Conservation (phyloP, 169 alveolate species). For the Plasmodium ovale region DNA sequence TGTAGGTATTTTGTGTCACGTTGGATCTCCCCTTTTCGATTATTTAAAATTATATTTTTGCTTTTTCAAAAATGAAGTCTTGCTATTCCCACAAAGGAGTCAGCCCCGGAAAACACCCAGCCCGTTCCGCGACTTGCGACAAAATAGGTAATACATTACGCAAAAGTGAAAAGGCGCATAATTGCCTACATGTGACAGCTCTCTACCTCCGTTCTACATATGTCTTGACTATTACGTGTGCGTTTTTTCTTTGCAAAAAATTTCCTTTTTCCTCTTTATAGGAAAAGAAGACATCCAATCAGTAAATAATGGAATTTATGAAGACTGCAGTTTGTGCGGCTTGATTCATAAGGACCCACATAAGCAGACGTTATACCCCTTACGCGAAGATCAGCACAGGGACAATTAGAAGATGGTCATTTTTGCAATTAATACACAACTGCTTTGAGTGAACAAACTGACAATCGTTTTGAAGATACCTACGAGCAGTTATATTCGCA, state of each 20-base stretch:
- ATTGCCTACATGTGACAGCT: background rate
- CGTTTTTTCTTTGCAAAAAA: background rate
- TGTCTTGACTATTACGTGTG: background rate
- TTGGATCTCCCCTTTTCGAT: no score
- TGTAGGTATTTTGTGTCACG: no score
- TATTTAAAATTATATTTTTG: background rate
- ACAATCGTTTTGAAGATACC: background rate
- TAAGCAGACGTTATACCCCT: conserved; percentile 43
- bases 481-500: background rate
- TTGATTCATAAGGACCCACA: conserved; percentile 62
- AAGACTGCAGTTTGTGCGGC: conserved; percentile 47
- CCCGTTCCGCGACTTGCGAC: conserved; percentile 18
- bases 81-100: conserved; percentile 72
- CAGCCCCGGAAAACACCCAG: conserved; percentile 68
- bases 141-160: conserved; percentile 36
- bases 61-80: conserved; percentile 48
- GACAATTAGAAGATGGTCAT: background rate
- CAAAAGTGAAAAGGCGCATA: background rate
- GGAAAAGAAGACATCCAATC: conserved; percentile 56
- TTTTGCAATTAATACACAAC: background rate
- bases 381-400: conserved; percentile 45
- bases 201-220: background rate
- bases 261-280: conserved; percentile 1
- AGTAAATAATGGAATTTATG: conserved; percentile 24
- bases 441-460: background rate